A percentile compares a stretch with the other conserved stretches of the same genome.
Conservation (phyloP, 768 basidiomycete genomes). For the Cystobasidiopsis lactophilus region DNA sequence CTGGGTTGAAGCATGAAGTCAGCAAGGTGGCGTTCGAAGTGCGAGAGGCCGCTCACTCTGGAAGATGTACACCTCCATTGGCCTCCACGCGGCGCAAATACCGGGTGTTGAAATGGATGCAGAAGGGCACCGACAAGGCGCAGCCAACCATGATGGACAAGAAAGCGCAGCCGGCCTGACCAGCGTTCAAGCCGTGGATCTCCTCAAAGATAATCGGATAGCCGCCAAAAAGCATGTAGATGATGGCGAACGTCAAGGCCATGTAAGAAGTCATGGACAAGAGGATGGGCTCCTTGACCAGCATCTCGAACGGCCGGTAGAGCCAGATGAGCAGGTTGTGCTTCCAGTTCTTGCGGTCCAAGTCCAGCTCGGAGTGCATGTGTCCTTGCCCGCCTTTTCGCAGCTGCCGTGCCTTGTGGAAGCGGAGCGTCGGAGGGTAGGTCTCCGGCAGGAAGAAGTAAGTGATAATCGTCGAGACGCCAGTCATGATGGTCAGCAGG, state of each 20-base stretch:
- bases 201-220: constrained; percentile 23
- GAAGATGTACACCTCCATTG: constrained; percentile 1
- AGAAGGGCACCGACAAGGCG: constrained; percentile 4
- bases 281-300: constrained; percentile 22
- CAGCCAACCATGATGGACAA: constrained; percentile 20
- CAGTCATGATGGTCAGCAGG: constrained; percentile 2
- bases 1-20: no score
- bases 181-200: constrained; percentile 21
- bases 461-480: constrained; percentile 13
- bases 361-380: background rate
- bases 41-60: constrained; percentile 18
- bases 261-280: constrained; percentile 16
- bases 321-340: background rate
- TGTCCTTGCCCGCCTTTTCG: constrained; percentile 14
- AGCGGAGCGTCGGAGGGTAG: constrained; percentile 23
- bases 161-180: constrained; percentile 20
- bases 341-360: background rate
- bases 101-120: constrained; percentile 9
- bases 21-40: no score
- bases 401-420: constrained; percentile 21
- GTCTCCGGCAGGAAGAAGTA: constrained; percentile 24
- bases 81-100: background rate
- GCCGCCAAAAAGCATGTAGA: constrained; percentile 21
- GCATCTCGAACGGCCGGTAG: background rate
- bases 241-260: background rate